Conservation (phyloP, 2,329 filamentous ascomycete species). For the Drechslerella stenobrocha region DNA sequence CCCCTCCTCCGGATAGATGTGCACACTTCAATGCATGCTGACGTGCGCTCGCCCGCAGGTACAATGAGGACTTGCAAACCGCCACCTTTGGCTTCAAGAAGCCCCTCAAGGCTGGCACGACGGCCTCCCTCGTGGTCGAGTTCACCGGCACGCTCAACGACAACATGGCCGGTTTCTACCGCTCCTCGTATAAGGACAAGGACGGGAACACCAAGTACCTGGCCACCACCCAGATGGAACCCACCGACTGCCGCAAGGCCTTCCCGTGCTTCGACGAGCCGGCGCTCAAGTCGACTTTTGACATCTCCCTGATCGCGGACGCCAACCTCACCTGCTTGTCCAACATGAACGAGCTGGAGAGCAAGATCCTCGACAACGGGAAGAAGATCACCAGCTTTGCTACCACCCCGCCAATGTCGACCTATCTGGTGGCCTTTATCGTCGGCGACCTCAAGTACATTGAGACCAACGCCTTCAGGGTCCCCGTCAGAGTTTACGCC, state of each 20-base stretch:
- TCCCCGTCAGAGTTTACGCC: slow-evolving; percentile 91
- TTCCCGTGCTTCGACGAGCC: slow-evolving; percentile 98
- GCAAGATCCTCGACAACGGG: slow-evolving; percentile 67
- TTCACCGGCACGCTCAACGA: slow-evolving; percentile 83
- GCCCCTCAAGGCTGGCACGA: slow-evolving; percentile 71
- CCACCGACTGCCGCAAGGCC: slow-evolving; percentile 82
- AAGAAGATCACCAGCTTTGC: slow-evolving; percentile 91
- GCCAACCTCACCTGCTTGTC: slow-evolving; percentile 87
- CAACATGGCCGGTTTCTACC: slow-evolving; percentile 95
- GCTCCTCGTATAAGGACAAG: slow-evolving; percentile 83
- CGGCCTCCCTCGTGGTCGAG: slow-evolving; percentile 74
- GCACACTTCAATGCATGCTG: slow-evolving; percentile 2
- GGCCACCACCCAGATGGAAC: slow-evolving; percentile 93
- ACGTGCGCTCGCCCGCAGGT: slow-evolving; percentile 53
- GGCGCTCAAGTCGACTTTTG: slow-evolving; percentile 88
- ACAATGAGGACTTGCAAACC: slow-evolving; percentile 78
- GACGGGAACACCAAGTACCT: slow-evolving; percentile 79
- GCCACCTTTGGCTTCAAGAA: slow-evolving; percentile 79
- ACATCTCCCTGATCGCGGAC: slow-evolving; percentile 86
- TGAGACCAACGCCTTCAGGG: slow-evolving; percentile 85
- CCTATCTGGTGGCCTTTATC: slow-evolving; percentile 91
- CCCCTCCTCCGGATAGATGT: slow-evolving; percentile 15
- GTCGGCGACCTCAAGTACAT: slow-evolving; percentile 92
- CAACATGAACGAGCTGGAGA: slow-evolving; percentile 88
- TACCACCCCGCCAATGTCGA: slow-evolving; percentile 91